Base-by-base conservation (phyloP, 2,329 filamentous ascomycete genomes). In the Aspergillus sp. region DNA sequence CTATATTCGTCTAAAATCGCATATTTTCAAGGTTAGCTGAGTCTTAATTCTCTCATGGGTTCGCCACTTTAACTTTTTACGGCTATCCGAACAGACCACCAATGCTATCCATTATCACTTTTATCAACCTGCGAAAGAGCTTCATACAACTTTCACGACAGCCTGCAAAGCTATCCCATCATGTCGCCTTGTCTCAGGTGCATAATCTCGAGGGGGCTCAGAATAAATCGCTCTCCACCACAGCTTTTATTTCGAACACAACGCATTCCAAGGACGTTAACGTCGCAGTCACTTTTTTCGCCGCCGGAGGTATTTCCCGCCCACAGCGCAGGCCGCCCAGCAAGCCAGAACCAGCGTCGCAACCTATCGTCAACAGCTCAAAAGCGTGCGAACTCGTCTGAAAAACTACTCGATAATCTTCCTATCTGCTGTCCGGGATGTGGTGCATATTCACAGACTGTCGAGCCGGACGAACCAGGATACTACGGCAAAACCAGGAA, bases 401-500 rank as follows among this genome's bases (percentile, higher is more conserved):
- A 53, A 5, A 35, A 47, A 2, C 7, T 51, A n/a, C 46, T 49
- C 5, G 49, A 58, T 12, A 31, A 47, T 6, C 58, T 82, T 9
- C 78, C 78, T 0, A 44, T 71, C 6, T 71, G 73, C 26, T 84
- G 81, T 58, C 81, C 81, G 28, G 81, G 81, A 52, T 85, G 81
- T 51, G 81, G 81, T 42, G 81, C 80, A 27, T 74, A 76, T 31
- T 72, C 77, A 30, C 81, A 84, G 59, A 76, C 74, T 5, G 59
- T 78, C 39, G 72, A 78, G 37, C 66, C 72, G 31, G 65, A 72
- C 1, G 72, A 77, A 50, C 74, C 81, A 2, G 81, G 81, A 8
- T 83, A 72, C 60, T 85, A 83, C 59, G 68, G 71, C 45, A 58
- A 67, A 37, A 67, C 64, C 28, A 69, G 76, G 45, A 76, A 72